These are phyloP conservation scores for Cercophora samala DNA, from an alignment of 495 filamentous ascomycete genomes.

Conservation along the genomic window DNA sequence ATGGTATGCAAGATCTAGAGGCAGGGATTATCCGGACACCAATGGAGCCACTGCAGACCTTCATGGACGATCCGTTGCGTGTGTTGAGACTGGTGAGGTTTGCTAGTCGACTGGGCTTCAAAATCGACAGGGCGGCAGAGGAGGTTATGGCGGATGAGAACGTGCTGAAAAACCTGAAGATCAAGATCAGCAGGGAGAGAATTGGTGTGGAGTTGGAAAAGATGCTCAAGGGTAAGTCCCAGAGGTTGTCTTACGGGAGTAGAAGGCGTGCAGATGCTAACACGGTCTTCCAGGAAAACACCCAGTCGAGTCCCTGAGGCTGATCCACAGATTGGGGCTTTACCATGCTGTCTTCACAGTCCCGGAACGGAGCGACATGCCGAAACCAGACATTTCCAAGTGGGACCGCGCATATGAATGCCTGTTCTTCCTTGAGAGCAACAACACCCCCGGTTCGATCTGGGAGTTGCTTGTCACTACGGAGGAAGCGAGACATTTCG, in stretches of 20 bases:
- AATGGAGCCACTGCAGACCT: constrained; percentile 84
- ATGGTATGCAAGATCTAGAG: constrained; percentile 72
- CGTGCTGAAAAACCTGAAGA: constrained; percentile 70
- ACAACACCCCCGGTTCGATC: constrained; percentile 47
- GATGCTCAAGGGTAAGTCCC: constrained; percentile 71
- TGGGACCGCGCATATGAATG: constrained; percentile 55
- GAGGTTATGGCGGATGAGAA: constrained; percentile 68
- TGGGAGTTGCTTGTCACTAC: constrained; percentile 55
- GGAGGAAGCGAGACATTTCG: constrained; percentile 58
- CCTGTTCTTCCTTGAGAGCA: constrained; percentile 44
- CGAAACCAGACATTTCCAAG: constrained; percentile 35
- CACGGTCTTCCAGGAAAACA: constrained; percentile 53
- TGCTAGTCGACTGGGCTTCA: constrained; percentile 76
- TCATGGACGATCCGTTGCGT: constrained; percentile 88
- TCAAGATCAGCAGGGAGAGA: constrained; percentile 91
- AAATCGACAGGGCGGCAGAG: constrained; percentile 65
- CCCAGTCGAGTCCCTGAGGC: constrained; percentile 62
- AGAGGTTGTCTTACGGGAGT: background rate
- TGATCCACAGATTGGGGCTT: constrained; percentile 70
- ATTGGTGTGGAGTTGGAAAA: constrained; percentile 82
- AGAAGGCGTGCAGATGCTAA: constrained; percentile 5
- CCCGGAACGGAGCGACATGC: constrained; percentile 43
- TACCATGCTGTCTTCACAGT: constrained; percentile 80
- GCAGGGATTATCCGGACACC: constrained; percentile 76
- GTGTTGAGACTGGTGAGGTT: constrained; percentile 89